These are phyloP conservation scores for Oryza glaberrima DNA, from an alignment of 176 grass and related monocot species.

Conservation along the genomic window DNA sequence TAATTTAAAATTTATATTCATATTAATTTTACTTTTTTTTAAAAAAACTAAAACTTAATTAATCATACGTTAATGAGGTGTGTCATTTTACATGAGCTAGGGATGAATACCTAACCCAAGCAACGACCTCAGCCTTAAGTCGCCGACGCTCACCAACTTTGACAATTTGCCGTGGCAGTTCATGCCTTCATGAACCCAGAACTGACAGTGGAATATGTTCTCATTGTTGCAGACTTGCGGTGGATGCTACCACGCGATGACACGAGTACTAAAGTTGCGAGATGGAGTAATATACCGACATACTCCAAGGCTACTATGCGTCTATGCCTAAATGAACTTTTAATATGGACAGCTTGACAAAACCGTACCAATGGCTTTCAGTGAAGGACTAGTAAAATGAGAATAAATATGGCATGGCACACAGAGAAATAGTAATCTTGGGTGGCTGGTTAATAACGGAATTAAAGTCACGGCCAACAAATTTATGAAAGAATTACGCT, in stretches of 20 bases:
- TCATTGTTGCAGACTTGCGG: not conserved
- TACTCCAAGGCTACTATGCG: not conserved
- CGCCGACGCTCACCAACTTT: constrained; percentile 9
- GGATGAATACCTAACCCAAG: no score
- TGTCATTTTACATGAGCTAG: no score
- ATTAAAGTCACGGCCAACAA: constrained; percentile 26
- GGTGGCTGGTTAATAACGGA: constrained; percentile 13
- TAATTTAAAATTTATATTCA: no score
- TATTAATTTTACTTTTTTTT: no score
- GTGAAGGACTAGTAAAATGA: not conserved
- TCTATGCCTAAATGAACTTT: not conserved
- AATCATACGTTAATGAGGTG: no score
- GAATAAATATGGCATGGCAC: constrained; percentile 1
- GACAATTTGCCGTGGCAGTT: constrained; percentile 14
- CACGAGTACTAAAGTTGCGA: not conserved
- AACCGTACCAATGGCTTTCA: not conserved
- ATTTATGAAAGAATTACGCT: constrained; percentile 8
- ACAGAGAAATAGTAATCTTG: not conserved
- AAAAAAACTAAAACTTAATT: no score
- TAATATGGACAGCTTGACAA: not conserved
- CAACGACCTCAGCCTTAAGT: not conserved
- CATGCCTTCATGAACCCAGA: not conserved
- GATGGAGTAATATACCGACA: not conserved
- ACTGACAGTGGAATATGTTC: constrained; percentile 16
- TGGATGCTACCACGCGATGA: not conserved